Conservation (phyloP, 768 basidiomycete species). For the Suillus bovinus region DNA sequence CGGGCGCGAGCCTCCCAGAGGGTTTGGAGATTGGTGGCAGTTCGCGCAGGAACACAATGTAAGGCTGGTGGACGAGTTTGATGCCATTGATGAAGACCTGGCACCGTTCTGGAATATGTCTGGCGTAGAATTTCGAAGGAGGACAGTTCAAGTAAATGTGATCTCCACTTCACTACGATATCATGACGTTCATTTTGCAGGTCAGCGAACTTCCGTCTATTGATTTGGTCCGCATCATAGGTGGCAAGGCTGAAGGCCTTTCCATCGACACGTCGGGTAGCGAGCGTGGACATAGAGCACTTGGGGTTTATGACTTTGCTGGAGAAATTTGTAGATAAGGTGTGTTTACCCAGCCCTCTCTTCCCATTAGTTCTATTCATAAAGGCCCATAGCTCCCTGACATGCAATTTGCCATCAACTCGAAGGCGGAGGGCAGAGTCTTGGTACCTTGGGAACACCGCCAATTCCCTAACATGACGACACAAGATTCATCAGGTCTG, state of each 20-base stretch:
- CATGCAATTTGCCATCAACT: conserved; percentile 94
- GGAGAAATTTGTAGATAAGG: conserved; percentile 63
- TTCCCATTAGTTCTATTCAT: background rate
- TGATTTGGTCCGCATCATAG: conserved; percentile 77
- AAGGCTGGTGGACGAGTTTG: conserved; percentile 89
- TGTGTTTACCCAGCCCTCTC: conserved; percentile 30
- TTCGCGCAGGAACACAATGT: conserved; percentile 75
- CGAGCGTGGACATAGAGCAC: conserved; percentile 77
- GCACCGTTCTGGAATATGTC: conserved; percentile 81
- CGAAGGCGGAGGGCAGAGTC: conserved; percentile 90
- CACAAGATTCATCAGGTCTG: conserved; percentile 36
- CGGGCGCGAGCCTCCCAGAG: conserved; percentile 76
- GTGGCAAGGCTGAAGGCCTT: conserved; percentile 60
- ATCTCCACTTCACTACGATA: background rate
- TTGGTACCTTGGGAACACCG: conserved; percentile 91
- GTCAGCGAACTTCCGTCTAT: conserved; percentile 81
- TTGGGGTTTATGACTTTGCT: conserved; percentile 77
- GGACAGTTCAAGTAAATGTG: conserved; percentile 55
- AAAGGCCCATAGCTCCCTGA: conserved; percentile 67
- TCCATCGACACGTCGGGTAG: conserved; percentile 55
- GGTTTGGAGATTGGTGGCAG: conserved; percentile 89
- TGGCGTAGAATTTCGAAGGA: conserved; percentile 68
- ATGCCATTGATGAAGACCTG: conserved; percentile 74
- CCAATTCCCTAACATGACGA: conserved; percentile 69
- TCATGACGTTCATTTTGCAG: conserved; percentile 34